Conservation (phyloP, 441 rosid genomes). For the Adansonia gregorii region DNA sequence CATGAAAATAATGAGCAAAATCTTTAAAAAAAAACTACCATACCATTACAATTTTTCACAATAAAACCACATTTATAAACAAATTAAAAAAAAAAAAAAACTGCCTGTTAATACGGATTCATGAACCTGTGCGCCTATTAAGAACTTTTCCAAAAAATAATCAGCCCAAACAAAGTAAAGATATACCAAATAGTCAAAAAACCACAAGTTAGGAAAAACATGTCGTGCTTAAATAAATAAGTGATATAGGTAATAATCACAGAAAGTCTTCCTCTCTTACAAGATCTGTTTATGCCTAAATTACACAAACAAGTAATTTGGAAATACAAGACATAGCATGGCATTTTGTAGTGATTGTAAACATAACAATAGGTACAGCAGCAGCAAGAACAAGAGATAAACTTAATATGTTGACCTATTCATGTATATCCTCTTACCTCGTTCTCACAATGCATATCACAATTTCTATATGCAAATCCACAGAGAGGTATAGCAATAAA, state of each 20-base stretch:
- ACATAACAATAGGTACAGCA: no score
- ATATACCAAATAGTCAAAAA: conserved; percentile 19
- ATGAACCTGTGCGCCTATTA: not conserved
- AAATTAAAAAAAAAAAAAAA: not conserved
- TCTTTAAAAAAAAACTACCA: conserved; percentile 12
- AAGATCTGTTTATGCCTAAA: no score
- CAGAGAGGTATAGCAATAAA: no score
- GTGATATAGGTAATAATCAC: conserved; percentile 36
- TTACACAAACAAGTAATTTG: no score
- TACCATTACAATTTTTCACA: conserved; percentile 11
- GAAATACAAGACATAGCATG: no score
- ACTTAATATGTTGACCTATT: no score
- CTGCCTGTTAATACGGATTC: not conserved
- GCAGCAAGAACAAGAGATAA: no score
- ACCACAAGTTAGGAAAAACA: conserved; percentile 8
- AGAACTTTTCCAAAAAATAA: conserved; percentile 2
- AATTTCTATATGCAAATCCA: no score
- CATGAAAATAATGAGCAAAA: not conserved
- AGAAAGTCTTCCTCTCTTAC: no score
- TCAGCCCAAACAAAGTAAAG: not conserved
- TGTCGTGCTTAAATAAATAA: conserved; percentile 23
- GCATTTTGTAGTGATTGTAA: no score
- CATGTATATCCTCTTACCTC: no score
- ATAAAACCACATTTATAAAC: not conserved
- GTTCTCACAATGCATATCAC: no score